Evolutionary conservation across 495 filamentous ascomycete species (phyloP), one percentile per base, ranked within the genome.

Genomic region (Poronia punctata): DNA sequence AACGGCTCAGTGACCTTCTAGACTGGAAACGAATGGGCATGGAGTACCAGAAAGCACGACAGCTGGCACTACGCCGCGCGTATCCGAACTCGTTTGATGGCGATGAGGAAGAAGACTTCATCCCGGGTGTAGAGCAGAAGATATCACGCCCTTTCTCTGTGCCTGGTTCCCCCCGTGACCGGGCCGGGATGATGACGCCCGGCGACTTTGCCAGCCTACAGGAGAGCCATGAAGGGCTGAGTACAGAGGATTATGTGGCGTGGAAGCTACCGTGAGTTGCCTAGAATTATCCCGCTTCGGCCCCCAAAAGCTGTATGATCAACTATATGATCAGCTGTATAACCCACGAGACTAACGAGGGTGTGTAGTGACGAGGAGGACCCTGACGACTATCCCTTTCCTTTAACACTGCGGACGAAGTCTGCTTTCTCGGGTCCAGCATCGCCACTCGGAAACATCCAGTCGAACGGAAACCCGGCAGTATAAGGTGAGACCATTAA

Each of bases 1-100:
- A 98, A 66, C 78, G 92, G 16, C 67, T 98, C 35, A 93, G 88
- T 51, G 92, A 98, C 59, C 71, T 98, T 21, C 70, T 98, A 32
- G 92, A 98, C 63, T 98, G 92, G 92, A 98, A 98, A 72, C 74
- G 92, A 27, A 98, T 98, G 92, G 92, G 92, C 8, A 78, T 96
- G 84, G 92, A 98, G 62, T 98, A 98, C 50, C 85, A 95, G 64
- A 98, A 98, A 67, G 92, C 92, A 23, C 78, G 92, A 24, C 93
- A 97, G 62, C 63, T 98, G 43, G 92, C 92, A 10, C 67, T 98
- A 45, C 72, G 92, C 41, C 78, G 92, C 74, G 92, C 92, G 16
- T 98, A 97, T 52, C 92, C 92, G 17, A 68, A 69, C 12, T 88
- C 85, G 0, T 98, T 94, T 52, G 76, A 77, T 20, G 80, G 72